Conservation (phyloP, 2,329 filamentous ascomycete genomes). For the Apiospora marii region DNA sequence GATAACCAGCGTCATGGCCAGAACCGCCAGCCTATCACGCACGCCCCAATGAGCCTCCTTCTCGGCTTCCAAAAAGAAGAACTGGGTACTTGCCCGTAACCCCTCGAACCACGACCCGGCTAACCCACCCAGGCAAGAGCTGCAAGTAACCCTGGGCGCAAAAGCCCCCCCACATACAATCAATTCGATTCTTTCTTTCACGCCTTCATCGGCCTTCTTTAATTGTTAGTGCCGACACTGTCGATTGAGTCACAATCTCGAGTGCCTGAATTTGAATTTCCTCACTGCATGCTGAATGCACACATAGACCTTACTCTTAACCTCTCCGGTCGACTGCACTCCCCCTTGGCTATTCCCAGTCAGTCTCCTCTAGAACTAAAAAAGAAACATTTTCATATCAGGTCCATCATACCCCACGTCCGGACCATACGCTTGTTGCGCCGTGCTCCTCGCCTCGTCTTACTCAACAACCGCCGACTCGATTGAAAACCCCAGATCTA, state of each 20-base stretch:
- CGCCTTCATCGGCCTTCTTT: conserved; percentile 11
- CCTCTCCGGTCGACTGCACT: background rate
- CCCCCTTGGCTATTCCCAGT: background rate
- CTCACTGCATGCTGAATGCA: background rate
- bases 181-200: background rate
- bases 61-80: background rate
- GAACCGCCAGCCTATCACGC: background rate
- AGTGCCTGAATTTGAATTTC: conserved; percentile 9
- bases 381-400: background rate
- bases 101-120: background rate
- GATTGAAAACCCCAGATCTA: conserved; percentile 24
- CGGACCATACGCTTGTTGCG: background rate
- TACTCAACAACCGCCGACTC: conserved; percentile 28
- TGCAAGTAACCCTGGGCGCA: conserved; percentile 17
- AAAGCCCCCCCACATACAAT: conserved; percentile 5
- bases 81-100: conserved; percentile 8
- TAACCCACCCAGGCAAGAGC: background rate
- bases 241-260: conserved; percentile 18
- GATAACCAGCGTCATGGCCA: conserved; percentile 11
- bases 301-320: background rate
- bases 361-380: background rate
- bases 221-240: conserved; percentile 20
- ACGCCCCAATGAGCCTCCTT: conserved; percentile 8
- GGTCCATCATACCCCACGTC: background rate
- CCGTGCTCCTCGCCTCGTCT: background rate